Percentiles rank a stretch among this genome's conserved stretches.
These are phyloP conservation scores for Hebeloma cylindrosporum DNA, from an alignment of 768 basidiomycete species.

Conservation along the genomic window DNA sequence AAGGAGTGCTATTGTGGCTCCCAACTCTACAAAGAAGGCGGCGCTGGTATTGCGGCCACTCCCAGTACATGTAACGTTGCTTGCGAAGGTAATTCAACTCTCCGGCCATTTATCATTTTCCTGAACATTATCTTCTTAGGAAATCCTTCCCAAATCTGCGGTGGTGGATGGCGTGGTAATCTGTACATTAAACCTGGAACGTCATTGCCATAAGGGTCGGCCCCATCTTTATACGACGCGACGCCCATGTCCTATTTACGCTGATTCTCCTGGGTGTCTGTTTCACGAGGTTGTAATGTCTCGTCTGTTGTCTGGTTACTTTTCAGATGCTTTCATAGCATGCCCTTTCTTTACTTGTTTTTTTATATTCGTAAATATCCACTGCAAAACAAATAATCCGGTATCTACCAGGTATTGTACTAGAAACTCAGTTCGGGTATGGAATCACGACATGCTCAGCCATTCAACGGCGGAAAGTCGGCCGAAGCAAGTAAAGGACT, in stretches of 20 bases:
- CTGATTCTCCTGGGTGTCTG: too few relatives aligned
- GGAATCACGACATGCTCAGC: not conserved
- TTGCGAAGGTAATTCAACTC: slow-evolving; percentile 31
- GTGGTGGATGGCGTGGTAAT: not conserved
- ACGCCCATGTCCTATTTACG: too few relatives aligned
- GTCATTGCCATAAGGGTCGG: slow-evolving; percentile 8
- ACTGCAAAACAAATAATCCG: too few relatives aligned
- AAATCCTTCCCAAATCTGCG: not conserved
- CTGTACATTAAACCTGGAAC: slow-evolving; percentile 14
- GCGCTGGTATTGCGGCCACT: slow-evolving; percentile 19
- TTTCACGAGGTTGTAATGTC: too few relatives aligned
- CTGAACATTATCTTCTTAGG: not conserved
- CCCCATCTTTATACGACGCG: not conserved
- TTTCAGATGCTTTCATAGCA: too few relatives aligned
- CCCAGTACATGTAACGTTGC: slow-evolving; percentile 28
- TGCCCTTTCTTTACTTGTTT: too few relatives aligned
- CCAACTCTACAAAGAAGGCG: slow-evolving; percentile 23
- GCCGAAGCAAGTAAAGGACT: slow-evolving; percentile 9
- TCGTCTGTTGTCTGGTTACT: not conserved
- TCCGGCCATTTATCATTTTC: not conserved
- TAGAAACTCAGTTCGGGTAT: not conserved
- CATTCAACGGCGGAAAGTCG: slow-evolving; percentile 1
- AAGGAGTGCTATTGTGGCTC: slow-evolving; percentile 37
- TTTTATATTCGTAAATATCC: too few relatives aligned
- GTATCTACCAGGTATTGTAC: not conserved